Evolutionary conservation across 306 rosid species (phyloP).

Genomic region (Vigna radiata): DNA sequence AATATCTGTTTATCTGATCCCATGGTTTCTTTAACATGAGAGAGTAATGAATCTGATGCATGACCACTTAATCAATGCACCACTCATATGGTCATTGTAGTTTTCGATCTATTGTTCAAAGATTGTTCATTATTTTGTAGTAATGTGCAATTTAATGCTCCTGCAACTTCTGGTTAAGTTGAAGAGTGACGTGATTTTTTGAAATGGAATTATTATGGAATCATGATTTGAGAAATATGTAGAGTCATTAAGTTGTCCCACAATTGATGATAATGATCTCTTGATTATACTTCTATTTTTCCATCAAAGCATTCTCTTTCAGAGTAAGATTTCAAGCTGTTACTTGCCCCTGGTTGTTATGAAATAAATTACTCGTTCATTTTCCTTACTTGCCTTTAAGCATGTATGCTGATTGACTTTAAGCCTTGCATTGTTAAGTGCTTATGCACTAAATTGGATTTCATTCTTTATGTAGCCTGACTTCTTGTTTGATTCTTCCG

Average conservation of each 20-base stretch:
- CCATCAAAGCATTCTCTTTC: not conserved
- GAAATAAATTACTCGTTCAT: not conserved
- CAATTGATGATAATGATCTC: conserved; percentile 12
- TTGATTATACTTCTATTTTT: conserved; percentile 1
- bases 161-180: not conserved
- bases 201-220: not conserved
- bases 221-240: conserved; percentile 8
- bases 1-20: not conserved
- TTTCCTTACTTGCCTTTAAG: conserved; percentile 18
- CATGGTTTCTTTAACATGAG: not conserved
- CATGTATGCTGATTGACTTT: not conserved
- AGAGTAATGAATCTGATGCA: conserved; percentile 16
- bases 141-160: not conserved
- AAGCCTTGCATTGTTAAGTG: not conserved
- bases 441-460: not conserved
- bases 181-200: conserved; percentile 23
- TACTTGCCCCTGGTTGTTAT: not conserved
- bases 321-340: not conserved
- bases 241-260: conserved; percentile 4
- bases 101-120: not conserved
- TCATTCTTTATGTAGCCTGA: not conserved
- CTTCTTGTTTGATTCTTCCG: conserved; percentile 27
- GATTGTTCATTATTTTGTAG: not conserved
- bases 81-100: not conserved
- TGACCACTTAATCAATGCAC: not conserved